These are phyloP conservation scores for Nitzschia palea DNA, from an alignment of 108 stramenopile genomes.

Conservation along the genomic window DNA sequence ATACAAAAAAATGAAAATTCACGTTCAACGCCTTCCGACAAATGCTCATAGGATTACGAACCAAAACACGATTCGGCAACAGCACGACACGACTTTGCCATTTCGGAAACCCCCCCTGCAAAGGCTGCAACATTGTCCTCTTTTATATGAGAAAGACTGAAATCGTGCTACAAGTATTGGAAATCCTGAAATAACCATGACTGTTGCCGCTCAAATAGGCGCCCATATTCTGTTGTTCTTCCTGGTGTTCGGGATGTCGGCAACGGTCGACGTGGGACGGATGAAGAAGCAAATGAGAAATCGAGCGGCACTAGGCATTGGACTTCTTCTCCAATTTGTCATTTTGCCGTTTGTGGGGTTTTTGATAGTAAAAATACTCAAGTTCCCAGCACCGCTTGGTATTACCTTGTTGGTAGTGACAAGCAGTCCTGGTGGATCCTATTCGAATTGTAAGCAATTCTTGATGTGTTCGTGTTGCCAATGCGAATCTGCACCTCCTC, in stretches of 20 bases:
- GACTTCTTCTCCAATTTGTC: conserved; percentile 64
- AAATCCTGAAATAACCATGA: too few species aligned
- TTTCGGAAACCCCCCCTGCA: too few species aligned
- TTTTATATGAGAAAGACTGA: too few species aligned
- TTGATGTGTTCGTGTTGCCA: not conserved
- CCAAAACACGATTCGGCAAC: too few species aligned
- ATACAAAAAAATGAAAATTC: too few species aligned
- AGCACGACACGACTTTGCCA: too few species aligned
- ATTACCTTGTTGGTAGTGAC: conserved; percentile 77
- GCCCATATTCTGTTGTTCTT: conserved; percentile 58
- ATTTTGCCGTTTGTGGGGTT: conserved; percentile 82
- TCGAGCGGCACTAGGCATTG: conserved; percentile 45
- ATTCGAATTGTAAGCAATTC: conserved; percentile 57
- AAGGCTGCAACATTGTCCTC: too few species aligned
- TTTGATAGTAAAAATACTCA: conserved; percentile 49
- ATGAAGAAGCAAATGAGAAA: conserved; percentile 62
- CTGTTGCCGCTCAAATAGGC: conserved; percentile 30
- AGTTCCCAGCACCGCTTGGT: conserved; percentile 50
- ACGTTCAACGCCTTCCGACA: too few species aligned
- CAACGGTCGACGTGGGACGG: conserved; percentile 60
- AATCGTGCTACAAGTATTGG: too few species aligned
- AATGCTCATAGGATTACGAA: too few species aligned
- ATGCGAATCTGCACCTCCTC: not conserved
- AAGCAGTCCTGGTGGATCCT: conserved; percentile 76
- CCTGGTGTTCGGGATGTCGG: conserved; percentile 71